These are phyloP conservation scores for Takakia lepidozioides DNA, from an alignment of 225 moss, liverwort and hornwort species.

Conservation along the genomic window DNA sequence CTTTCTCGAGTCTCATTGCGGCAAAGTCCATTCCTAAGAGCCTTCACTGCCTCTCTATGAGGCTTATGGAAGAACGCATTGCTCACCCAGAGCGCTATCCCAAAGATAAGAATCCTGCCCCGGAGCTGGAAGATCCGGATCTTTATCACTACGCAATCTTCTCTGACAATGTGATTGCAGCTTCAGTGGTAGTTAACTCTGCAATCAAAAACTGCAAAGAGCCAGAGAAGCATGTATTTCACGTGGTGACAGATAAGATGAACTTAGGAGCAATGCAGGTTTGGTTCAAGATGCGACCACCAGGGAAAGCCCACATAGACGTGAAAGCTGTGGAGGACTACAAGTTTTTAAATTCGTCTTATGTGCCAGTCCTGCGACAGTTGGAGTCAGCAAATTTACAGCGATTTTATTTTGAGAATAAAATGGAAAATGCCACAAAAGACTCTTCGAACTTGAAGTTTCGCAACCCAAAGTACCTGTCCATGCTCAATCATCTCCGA, in stretches of 20 bases:
- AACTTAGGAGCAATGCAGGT: conserved; percentile 55
- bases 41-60: conserved; percentile 58
- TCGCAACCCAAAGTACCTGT: conserved; percentile 78
- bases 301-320: conserved; percentile 31
- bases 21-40: conserved; percentile 65
- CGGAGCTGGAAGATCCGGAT: conserved; percentile 15
- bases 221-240: conserved; percentile 48
- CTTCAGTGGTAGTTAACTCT: conserved; percentile 18
- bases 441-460: conserved; percentile 61
- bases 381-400: conserved; percentile 57
- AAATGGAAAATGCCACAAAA: conserved; percentile 41
- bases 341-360: conserved; percentile 51
- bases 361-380: conserved; percentile 55
- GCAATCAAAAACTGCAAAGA: conserved; percentile 25
- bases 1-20: conserved; percentile 54
- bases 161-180: conserved; percentile 18
- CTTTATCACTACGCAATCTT: conserved; percentile 18
- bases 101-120: conserved; percentile 4
- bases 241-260: conserved; percentile 54
- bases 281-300: conserved; percentile 50
- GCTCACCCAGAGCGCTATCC: conserved; percentile 32
- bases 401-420: conserved; percentile 53
- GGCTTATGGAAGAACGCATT: conserved; percentile 50
- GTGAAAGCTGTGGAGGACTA: conserved; percentile 58
- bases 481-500: conserved; percentile 80